phyloP scores from a whole-genome alignment of 768 basidiomycete species.

The Mycena floridula region DNA sequence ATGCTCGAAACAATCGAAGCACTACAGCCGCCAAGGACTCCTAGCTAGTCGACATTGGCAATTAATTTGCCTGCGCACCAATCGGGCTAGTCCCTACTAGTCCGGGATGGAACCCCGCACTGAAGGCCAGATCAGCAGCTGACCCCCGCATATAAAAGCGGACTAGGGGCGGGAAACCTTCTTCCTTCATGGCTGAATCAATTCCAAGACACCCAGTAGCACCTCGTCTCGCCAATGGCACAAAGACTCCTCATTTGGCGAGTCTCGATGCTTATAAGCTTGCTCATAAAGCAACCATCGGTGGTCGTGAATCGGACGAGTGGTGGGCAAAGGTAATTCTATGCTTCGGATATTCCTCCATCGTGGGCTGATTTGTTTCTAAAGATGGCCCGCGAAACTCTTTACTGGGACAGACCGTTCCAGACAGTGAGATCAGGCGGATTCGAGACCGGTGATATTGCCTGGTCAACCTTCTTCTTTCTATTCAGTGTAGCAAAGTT shows the following conservation, averaged over 20 bases:
- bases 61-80: too few relatives aligned
- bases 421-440: slow-evolving; percentile 76
- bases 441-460: slow-evolving; percentile 82
- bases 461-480: too few relatives aligned
- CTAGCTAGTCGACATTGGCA: too few relatives aligned
- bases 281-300: slow-evolving; percentile 63
- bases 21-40: too few relatives aligned
- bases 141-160: too few relatives aligned
- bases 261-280: slow-evolving; percentile 66
- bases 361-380: neutral
- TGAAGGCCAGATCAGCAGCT: too few relatives aligned
- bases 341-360: neutral
- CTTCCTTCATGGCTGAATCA: slow-evolving; percentile 33
- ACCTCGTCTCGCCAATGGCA: slow-evolving; percentile 56
- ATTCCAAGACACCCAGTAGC: slow-evolving; percentile 66
- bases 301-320: slow-evolving; percentile 70
- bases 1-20: too few relatives aligned
- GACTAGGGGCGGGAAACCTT: too few relatives aligned
- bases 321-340: slow-evolving; percentile 81
- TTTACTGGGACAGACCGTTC: slow-evolving; percentile 90
- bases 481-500: too few relatives aligned
- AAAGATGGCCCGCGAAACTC: slow-evolving; percentile 69
- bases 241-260: slow-evolving; percentile 73
- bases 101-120: too few relatives aligned
- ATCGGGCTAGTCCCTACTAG: too few relatives aligned